These are phyloP conservation scores for Blastobotrys malaysiensis DNA, from an alignment of 1,139 yeast genomes.

Conservation along the genomic window DNA sequence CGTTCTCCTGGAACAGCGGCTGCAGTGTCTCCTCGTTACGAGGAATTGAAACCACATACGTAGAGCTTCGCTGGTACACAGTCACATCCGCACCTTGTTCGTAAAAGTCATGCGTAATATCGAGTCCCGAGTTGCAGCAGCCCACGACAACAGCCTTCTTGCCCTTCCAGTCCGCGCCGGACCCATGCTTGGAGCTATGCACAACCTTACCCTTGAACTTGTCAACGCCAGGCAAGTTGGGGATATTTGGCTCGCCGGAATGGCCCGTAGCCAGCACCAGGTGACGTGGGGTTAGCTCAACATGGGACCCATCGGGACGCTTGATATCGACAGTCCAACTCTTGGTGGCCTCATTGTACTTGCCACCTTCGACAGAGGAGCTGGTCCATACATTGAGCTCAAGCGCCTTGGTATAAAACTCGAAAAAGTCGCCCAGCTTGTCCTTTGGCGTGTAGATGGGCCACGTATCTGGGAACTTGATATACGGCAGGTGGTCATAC, in stretches of 20 bases:
- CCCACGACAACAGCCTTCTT: constrained; percentile 42
- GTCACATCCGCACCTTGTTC: constrained; percentile 42
- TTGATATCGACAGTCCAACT: constrained; percentile 35
- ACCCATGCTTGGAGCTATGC: constrained; percentile 35
- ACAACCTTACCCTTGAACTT: constrained; percentile 38
- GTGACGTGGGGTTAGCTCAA: constrained; percentile 29
- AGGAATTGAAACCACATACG: constrained; percentile 38
- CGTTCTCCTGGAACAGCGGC: constrained; percentile 21
- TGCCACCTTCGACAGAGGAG: constrained; percentile 26
- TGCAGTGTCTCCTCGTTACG: constrained; percentile 36
- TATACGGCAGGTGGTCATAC: constrained; percentile 40
- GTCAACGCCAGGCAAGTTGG: constrained; percentile 34
- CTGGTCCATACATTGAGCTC: constrained; percentile 40
- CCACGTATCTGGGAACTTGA: constrained; percentile 39
- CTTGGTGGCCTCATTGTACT: constrained; percentile 29
- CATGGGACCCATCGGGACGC: constrained; percentile 13
- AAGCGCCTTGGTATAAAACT: constrained; percentile 37
- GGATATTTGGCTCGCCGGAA: constrained; percentile 37
- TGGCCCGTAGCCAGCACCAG: constrained; percentile 42
- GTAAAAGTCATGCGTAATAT: constrained; percentile 42
- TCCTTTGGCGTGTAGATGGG: constrained; percentile 43
- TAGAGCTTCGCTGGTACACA: constrained; percentile 41
- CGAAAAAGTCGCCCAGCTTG: constrained; percentile 41
- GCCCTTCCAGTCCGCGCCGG: constrained; percentile 31
- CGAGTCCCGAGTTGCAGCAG: constrained; percentile 43